Evolutionary conservation across 139 green algal species (phyloP), one percentile per base, ranked within the genome.

Genomic region (Chlorella sp.): DNA sequence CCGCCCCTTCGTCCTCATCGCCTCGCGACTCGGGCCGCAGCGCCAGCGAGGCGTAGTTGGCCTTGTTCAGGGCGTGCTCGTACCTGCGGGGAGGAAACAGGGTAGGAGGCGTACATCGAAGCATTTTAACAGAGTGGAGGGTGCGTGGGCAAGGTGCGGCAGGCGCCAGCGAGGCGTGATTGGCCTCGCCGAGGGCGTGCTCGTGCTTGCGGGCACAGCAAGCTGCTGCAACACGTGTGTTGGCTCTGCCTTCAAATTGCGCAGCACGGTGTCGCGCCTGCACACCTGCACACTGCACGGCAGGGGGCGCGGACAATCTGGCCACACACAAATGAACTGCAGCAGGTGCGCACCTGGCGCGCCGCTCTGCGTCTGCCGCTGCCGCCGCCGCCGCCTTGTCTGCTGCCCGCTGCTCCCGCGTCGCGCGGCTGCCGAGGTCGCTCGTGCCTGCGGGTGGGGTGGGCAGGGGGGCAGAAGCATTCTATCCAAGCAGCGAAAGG

Each of bases 21-120:
- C 51, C 70, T 64, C 24, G 44, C 16, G 48, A 13, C 46, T 86
- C 73, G 1, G 36, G 46, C 30, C 85, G 77, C 80, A 95, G 82
- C 43, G 88, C 88, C 79, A 89, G 73, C 4, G 89, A 92, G 3
- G 93, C 94, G 64, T 92, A 90, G 85, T 96, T 97, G 62, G 91
- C 92, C 81, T 95, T 94, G 62, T 0, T 44, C 40, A 97, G 73
- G 3, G 93, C 94, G n/a, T 76, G 79, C 34, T 95, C 87, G 81
- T 96, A 96, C n/a, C 91, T 91, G 82, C 76, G 81, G 17, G 30
- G 36, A 13, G 9, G 68, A 8, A 26, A 58, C n/a, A 73, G 58
- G 87, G 74, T 38, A 94, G 85, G 80, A 94, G 89, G 16, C 91
- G 87, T 22, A 91, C 92, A 8, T 89, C 89, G 8, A 43, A 87